Base-by-base conservation (phyloP, 2,329 filamentous ascomycete genomes). In the Albifimbria verrucaria region DNA sequence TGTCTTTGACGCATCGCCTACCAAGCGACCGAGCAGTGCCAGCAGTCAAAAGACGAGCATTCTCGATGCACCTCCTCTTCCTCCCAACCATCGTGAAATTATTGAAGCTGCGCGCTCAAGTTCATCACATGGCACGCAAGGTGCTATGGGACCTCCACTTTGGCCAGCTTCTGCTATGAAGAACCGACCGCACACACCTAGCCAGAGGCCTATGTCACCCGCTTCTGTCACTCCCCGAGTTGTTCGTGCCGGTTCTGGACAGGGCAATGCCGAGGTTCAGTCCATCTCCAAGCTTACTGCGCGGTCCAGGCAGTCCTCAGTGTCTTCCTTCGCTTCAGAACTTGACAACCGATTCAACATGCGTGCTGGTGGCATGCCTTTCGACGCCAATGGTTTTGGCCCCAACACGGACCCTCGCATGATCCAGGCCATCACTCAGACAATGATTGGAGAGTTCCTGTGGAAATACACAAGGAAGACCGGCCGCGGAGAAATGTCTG, bases 391-490 rank as follows among this genome's bases (percentile, higher is more conserved):
- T 46, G 87, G 86, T 15, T 81, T 94, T 55, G 83, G 85, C 10
- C 77, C 85, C 20, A 82, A 83, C 57, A 96, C 92, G 5, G 94
- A 99, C 73, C 93, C 93, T 57, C 89, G 93, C 62, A 97, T 99
- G 92, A 97, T 99, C 61, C 92, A 97, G 74, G 94, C 94, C 48
- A 97, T 99, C 59, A 99, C 94, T 2, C 93, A 99, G 72, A 97
- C 94, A 18, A 99, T 99, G 94, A 97, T 99, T 66, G 94, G 94
- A 52, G 94, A 99, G 70, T 97, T 93, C 70, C 79, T 99, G 41
- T 99, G 94, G 94, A 99, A 99, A 71, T 99, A 99, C 72, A 99
- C 94, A 0, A 88, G 94, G 64, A 96, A 94, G 75, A 81, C 92
- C 55, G 92, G 92, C n/a, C 87, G 93, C 22, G 89, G 86, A 51